Base-by-base conservation (phyloP, 345 rosid species). In the Crucihimalaya himalaica region DNA sequence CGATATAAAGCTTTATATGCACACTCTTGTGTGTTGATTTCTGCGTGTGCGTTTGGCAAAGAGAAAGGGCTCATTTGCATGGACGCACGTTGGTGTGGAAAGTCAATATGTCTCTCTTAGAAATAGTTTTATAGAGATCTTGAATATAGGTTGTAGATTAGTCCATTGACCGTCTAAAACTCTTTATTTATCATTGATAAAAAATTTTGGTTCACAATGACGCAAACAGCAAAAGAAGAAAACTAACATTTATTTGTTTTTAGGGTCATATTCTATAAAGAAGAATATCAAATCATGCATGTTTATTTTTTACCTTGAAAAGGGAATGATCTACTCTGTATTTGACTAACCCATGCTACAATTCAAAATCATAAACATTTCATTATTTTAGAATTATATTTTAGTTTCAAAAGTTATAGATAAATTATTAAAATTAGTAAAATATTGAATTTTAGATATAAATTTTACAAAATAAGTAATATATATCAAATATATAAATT, bases 61-160 rank as follows among this genome's bases (percentile, higher is more conserved):
- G 21, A 16, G 52, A 18, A 43, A 28, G 15, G 58, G 56, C 32
- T 71, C 16, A 64, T 60, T 63, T 81, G 84, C 84, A 81, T 83
- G 81, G 81, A 52, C 56, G 81, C 86, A 83, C 81, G 84, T 70
- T 66, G 66, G 65, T 56, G n/a, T 56, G 25, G 16, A 68, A 76
- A 76, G 72, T 71, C 77, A 67, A 81, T 10, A 25, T n/a, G 14
- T 70, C 19, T 43, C 55, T 60, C 52, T 12, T 47, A 8, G 32
- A 35, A 5, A 51, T 9, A 21, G 25, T 15, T 67, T 66, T 51
- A 66, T 52, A 31, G 16, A 51, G 47, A 39, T 39, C 1, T 39
- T 39, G n/a, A 39, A 3, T 34, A 34, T 34, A 11, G 12, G 42
- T 37, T 37, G 42, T 3, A 37, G 42, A 15, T 15, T 7, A 39